These are phyloP conservation scores for Boletus subcaerulescens DNA, from an alignment of 768 basidiomycete genomes.

Conservation along the genomic window DNA sequence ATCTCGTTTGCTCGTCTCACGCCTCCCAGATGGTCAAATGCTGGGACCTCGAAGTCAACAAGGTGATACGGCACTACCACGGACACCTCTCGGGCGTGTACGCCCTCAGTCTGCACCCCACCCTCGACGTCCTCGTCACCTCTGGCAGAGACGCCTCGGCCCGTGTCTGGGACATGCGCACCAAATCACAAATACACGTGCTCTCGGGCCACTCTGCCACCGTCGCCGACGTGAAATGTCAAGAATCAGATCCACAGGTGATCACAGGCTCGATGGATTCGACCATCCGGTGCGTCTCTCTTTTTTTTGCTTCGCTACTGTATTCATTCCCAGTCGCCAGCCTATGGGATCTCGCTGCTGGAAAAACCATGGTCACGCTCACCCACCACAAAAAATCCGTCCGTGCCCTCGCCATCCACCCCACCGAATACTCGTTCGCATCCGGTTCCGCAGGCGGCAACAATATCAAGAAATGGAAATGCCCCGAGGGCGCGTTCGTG, in stretches of 20 bases:
- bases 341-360: conserved; percentile 96
- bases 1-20: not conserved
- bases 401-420: conserved; percentile 90
- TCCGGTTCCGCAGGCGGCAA: conserved; percentile 97
- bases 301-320: not conserved
- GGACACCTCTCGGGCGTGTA: conserved; percentile 99
- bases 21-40: conserved; percentile 92
- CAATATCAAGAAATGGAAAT: conserved; percentile 99
- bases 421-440: conserved; percentile 95
- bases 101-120: conserved; percentile 87
- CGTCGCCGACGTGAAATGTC: conserved; percentile 92
- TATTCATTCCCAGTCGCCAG: conserved; percentile 34
- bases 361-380: conserved; percentile 92
- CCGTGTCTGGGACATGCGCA: conserved; percentile 99
- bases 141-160: conserved; percentile 95
- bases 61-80: conserved; percentile 98
- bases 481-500: conserved; percentile 93
- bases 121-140: conserved; percentile 92
- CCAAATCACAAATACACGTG: conserved; percentile 93
- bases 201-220: conserved; percentile 93
- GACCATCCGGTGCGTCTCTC: conserved; percentile 69
- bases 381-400: conserved; percentile 99
- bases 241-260: conserved; percentile 96
- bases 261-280: conserved; percentile 99
- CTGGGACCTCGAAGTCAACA: conserved; percentile 98